A percentile compares a stretch with the other conserved stretches of the same genome.
phyloP scores from a whole-genome alignment of 2,329 filamentous ascomycete species.

The Xylariomycetidae sp. region DNA sequence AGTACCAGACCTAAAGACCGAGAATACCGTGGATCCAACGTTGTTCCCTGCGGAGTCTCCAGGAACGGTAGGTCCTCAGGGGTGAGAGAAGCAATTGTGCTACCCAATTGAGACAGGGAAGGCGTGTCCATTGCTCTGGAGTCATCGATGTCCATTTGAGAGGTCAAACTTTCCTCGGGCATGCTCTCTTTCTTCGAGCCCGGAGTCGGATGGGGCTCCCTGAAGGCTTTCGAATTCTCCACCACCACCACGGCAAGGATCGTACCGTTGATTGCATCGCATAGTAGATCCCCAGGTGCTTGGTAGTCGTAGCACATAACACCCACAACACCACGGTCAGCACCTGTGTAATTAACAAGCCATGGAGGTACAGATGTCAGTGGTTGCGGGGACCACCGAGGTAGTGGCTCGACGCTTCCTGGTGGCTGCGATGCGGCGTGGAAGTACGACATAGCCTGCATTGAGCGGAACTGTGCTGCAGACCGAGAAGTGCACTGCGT shows the following conservation, averaged over 20 bases:
- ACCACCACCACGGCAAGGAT: slow-evolving; percentile 61
- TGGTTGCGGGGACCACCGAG: slow-evolving; percentile 47
- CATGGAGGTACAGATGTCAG: slow-evolving; percentile 54
- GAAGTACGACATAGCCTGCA: slow-evolving; percentile 79
- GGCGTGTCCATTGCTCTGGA: slow-evolving; percentile 4
- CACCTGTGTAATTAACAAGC: slow-evolving; percentile 53
- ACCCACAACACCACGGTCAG: slow-evolving; percentile 50
- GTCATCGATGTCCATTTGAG: slow-evolving; percentile 18
- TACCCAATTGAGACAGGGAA: too few species aligned
- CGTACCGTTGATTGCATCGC: slow-evolving; percentile 64
- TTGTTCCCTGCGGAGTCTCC: slow-evolving; percentile 43
- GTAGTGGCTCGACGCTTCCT: slow-evolving; percentile 10
- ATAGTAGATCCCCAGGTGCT: slow-evolving; percentile 50
- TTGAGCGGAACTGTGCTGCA: slow-evolving; percentile 59
- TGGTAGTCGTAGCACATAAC: slow-evolving; percentile 64
- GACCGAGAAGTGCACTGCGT: slow-evolving; percentile 52
- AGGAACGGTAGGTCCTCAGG: slow-evolving; percentile 59
- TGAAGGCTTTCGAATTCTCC: slow-evolving; percentile 46
- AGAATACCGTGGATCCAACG: slow-evolving; percentile 55
- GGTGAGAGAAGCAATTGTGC: too few species aligned
- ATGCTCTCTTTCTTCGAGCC: slow-evolving; percentile 13
- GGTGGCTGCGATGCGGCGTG: slow-evolving; percentile 37
- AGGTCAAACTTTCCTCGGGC: slow-evolving; percentile 3
- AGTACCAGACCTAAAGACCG: slow-evolving; percentile 59
- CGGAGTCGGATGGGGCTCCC: slow-evolving; percentile 11